Evolutionary conservation across 2,329 filamentous ascomycete species (phyloP).

Genomic region (Rosellinia necatrix): DNA sequence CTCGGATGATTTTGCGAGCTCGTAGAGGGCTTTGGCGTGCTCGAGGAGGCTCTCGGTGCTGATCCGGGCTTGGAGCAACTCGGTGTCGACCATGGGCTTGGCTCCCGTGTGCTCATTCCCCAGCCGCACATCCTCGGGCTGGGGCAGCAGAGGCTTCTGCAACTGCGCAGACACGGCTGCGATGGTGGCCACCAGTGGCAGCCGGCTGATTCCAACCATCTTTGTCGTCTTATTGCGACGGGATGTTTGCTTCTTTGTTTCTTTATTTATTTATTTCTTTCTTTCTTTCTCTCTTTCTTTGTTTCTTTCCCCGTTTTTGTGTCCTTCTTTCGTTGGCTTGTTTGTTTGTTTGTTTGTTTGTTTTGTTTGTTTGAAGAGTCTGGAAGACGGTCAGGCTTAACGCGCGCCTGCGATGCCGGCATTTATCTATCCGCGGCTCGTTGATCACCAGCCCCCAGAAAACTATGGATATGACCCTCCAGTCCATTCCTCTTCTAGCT

Average conservation of each 20-base stretch:
- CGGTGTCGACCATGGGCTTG: conserved; percentile 55
- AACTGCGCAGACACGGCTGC: conserved; percentile 27
- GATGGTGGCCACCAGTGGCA: conserved; percentile 24
- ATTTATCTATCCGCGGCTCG: neutral
- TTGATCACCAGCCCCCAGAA: neutral
- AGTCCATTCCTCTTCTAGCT: conserved; percentile 14
- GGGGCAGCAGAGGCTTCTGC: conserved; percentile 35
- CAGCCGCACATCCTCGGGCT: conserved; percentile 19
- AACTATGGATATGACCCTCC: neutral
- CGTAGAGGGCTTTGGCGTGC: conserved; percentile 65
- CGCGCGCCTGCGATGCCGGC: conserved; percentile 18
- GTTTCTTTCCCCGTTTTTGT: too few species aligned
- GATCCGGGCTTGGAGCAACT: conserved; percentile 62
- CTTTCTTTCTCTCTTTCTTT: too few species aligned
- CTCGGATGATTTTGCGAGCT: conserved; percentile 62
- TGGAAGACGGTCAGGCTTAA: neutral
- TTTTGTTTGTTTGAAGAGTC: neutral
- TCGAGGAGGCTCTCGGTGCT: conserved; percentile 58
- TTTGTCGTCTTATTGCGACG: too few species aligned
- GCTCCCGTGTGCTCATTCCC: conserved; percentile 17
- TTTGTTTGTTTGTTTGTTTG: too few species aligned
- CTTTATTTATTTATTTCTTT: too few species aligned
- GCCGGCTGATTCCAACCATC: conserved; percentile 24
- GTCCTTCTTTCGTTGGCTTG: too few species aligned
- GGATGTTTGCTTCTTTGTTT: too few species aligned